These are phyloP conservation scores for Neonectria ditissima DNA, from an alignment of 2,329 filamentous ascomycete genomes.

Conservation along the genomic window DNA sequence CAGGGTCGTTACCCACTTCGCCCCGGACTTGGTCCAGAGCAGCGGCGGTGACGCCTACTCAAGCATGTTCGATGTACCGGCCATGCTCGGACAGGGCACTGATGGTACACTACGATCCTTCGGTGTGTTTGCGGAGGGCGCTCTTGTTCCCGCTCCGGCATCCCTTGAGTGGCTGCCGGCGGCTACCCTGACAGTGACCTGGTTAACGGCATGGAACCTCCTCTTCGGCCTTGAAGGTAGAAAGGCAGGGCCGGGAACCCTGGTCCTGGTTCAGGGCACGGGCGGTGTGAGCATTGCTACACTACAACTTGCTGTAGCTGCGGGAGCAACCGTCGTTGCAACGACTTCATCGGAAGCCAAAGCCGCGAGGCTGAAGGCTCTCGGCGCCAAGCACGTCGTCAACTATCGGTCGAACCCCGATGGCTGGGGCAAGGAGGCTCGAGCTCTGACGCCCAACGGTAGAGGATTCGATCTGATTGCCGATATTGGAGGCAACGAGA, in stretches of 20 bases:
- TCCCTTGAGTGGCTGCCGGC: slow-evolving; percentile 54
- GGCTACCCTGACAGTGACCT: slow-evolving; percentile 61
- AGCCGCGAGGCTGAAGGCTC: slow-evolving; percentile 60
- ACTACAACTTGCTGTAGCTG: slow-evolving; percentile 58
- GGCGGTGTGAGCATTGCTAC: slow-evolving; percentile 54
- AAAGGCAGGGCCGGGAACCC: slow-evolving; percentile 52
- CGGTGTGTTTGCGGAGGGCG: slow-evolving; percentile 67
- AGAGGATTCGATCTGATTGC: slow-evolving; percentile 71
- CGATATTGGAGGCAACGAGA: slow-evolving; percentile 75
- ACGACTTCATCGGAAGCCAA: slow-evolving; percentile 70
- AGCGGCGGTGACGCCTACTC: slow-evolving; percentile 42
- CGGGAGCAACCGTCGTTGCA: slow-evolving; percentile 66
- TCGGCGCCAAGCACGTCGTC: slow-evolving; percentile 69
- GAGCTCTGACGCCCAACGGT: slow-evolving; percentile 58
- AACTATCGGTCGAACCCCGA: slow-evolving; percentile 70
- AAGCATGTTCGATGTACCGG: slow-evolving; percentile 45
- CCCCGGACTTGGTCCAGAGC: slow-evolving; percentile 28
- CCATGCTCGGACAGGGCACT: slow-evolving; percentile 67
- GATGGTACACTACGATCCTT: slow-evolving; percentile 70
- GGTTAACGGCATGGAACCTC: slow-evolving; percentile 64
- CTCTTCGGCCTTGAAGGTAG: slow-evolving; percentile 59
- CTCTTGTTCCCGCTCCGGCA: slow-evolving; percentile 64
- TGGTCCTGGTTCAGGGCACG: slow-evolving; percentile 54
- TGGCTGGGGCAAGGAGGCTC: slow-evolving; percentile 68
- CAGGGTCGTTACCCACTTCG: slow-evolving; percentile 65